Percentiles rank a stretch among this genome's conserved stretches.
These are phyloP conservation scores for Chimonanthus salicifolius DNA, from an alignment of 164 flowering plant genomes.

Conservation along the genomic window DNA sequence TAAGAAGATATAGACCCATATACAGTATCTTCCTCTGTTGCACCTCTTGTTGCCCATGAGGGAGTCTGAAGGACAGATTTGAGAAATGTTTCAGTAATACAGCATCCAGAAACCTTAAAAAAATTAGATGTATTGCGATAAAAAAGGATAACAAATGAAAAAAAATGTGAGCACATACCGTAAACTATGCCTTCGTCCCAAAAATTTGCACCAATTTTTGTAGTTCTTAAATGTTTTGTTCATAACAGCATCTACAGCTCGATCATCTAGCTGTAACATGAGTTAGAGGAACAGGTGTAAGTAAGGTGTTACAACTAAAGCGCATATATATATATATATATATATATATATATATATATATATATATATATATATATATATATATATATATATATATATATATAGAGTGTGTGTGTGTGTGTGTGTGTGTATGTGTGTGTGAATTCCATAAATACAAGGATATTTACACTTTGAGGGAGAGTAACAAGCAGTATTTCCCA, in stretches of 20 bases:
- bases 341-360: too few species aligned
- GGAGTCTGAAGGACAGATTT: constrained; percentile 47
- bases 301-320: background rate
- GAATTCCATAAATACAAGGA: background rate
- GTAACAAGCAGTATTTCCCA: too few species aligned
- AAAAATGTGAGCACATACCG: constrained; percentile 33
- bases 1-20: constrained; percentile 95
- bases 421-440: background rate
- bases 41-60: constrained; percentile 78
- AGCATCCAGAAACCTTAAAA: background rate
- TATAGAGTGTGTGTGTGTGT: too few species aligned
- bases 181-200: constrained; percentile 90
- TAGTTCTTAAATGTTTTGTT: constrained; percentile 85
- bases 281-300: background rate
- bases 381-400: too few species aligned
- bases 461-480: too few species aligned
- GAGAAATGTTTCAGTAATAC: background rate
- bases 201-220: constrained; percentile 95
- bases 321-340: too few species aligned
- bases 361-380: too few species aligned
- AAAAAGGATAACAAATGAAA: background rate
- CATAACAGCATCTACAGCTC: constrained; percentile 91
- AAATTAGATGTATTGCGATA: background rate
- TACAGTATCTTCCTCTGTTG: constrained; percentile 90
- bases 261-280: constrained; percentile 74